phyloP scores from a whole-genome alignment of 2,329 filamentous ascomycete genomes.

The Juglanconis sp. region DNA sequence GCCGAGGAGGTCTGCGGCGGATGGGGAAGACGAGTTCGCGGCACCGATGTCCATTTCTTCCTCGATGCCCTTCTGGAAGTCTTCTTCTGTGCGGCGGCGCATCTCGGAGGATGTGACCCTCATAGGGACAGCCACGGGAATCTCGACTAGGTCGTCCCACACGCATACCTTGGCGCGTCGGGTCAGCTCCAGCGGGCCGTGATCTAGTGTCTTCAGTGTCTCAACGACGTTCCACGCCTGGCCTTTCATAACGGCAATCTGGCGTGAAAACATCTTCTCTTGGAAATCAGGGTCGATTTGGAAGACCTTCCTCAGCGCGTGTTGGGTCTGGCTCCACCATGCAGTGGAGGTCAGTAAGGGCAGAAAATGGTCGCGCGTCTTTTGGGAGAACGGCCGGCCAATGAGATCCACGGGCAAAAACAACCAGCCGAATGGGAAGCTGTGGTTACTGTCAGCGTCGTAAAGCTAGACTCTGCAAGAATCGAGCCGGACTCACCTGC shows the following conservation, averaged over 20 bases:
- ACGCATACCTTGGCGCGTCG: constrained; percentile 88
- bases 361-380: constrained; percentile 91
- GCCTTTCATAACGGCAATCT: constrained; percentile 98
- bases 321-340: constrained; percentile 95
- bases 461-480: too few species aligned
- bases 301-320: constrained; percentile 82
- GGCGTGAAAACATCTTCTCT: constrained; percentile 97
- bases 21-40: constrained; percentile 51
- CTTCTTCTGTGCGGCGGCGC: constrained; percentile 59
- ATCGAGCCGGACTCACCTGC: constrained; percentile 41
- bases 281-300: constrained; percentile 93
- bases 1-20: constrained; percentile 67
- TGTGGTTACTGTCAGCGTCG: constrained; percentile 37
- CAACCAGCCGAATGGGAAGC: constrained; percentile 97
- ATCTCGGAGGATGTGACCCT: constrained; percentile 81
- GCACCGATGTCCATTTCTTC: constrained; percentile 93
- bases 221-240: constrained; percentile 99
- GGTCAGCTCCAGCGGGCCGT: constrained; percentile 90
- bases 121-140: constrained; percentile 90
- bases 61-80: constrained; percentile 50
- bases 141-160: constrained; percentile 96
- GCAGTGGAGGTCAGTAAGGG: constrained; percentile 88
- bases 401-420: constrained; percentile 96
- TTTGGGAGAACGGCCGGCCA: constrained; percentile 91
- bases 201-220: constrained; percentile 86